Conservation (phyloP, 768 basidiomycete genomes). For the Sutorius australiensis region DNA sequence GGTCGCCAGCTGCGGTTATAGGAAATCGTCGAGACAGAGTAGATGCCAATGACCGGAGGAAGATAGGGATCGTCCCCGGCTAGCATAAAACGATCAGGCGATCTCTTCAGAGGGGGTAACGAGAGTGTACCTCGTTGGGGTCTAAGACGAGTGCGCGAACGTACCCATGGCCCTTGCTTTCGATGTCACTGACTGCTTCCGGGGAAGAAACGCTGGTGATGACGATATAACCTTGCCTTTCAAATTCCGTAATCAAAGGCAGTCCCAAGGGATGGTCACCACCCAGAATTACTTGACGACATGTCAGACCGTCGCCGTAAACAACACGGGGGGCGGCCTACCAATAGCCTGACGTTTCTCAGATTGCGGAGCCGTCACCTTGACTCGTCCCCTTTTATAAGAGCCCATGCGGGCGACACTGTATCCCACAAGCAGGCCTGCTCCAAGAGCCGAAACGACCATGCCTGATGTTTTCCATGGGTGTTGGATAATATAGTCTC, state of each 20-base stretch:
- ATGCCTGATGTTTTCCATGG: constrained; percentile 60
- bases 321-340: constrained; percentile 17
- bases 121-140: constrained; percentile 58
- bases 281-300: constrained; percentile 65
- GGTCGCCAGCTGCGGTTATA: constrained; percentile 73
- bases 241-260: constrained; percentile 70
- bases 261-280: constrained; percentile 71
- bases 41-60: constrained; percentile 77
- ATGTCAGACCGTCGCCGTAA: neutral
- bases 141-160: constrained; percentile 80
- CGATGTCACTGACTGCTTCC: constrained; percentile 61
- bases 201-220: constrained; percentile 73
- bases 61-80: constrained; percentile 69
- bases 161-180: constrained; percentile 66
- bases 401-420: constrained; percentile 24
- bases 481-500: constrained; percentile 52
- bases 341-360: constrained; percentile 48
- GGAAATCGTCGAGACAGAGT: constrained; percentile 82
- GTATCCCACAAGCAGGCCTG: constrained; percentile 61
- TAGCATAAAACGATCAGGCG: constrained; percentile 28
- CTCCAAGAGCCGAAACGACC: constrained; percentile 54
- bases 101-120: neutral
- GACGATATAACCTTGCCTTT: constrained; percentile 78
- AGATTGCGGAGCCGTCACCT: constrained; percentile 26
- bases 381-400: constrained; percentile 22